Conservation (phyloP, 768 basidiomycete genomes). For the Kwoniella sp. region DNA sequence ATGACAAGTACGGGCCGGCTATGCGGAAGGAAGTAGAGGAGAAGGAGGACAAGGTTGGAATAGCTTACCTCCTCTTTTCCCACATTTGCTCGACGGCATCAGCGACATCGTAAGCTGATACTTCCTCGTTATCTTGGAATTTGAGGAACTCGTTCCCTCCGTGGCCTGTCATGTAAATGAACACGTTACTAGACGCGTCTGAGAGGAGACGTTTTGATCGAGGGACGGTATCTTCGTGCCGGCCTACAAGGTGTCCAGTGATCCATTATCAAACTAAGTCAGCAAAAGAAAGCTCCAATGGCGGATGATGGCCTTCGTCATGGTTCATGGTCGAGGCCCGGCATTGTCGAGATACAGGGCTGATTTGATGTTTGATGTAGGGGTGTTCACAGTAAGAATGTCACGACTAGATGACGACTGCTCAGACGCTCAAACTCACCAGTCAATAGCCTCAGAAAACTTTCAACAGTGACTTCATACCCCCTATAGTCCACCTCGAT, state of each 20-base stretch:
- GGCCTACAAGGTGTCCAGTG: conserved; percentile 62
- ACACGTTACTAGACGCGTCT: conserved; percentile 87
- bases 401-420: no score
- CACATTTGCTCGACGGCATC: conserved; percentile 99
- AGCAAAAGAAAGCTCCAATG: no score
- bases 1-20: no score
- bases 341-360: no score
- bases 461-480: conserved; percentile 97
- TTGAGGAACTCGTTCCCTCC: conserved; percentile 98
- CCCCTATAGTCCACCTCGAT: conserved; percentile 98
- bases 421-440: conserved; percentile 70
- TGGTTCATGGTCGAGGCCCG: no score
- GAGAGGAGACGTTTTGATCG: conserved; percentile 88
- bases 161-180: conserved; percentile 98
- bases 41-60: no score
- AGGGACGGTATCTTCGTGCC: conserved; percentile 79
- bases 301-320: no score
- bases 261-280: no score
- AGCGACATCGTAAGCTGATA: conserved; percentile 94
- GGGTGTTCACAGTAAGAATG: no score
- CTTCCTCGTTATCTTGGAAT: conserved; percentile 98
- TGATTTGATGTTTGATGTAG: no score
- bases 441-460: conserved; percentile 86
- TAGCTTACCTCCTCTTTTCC: conserved; percentile 85
- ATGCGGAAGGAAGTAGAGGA: no score